Conservation (phyloP, 2,329 filamentous ascomycete genomes). For the Fusarium chlamydosporum region DNA sequence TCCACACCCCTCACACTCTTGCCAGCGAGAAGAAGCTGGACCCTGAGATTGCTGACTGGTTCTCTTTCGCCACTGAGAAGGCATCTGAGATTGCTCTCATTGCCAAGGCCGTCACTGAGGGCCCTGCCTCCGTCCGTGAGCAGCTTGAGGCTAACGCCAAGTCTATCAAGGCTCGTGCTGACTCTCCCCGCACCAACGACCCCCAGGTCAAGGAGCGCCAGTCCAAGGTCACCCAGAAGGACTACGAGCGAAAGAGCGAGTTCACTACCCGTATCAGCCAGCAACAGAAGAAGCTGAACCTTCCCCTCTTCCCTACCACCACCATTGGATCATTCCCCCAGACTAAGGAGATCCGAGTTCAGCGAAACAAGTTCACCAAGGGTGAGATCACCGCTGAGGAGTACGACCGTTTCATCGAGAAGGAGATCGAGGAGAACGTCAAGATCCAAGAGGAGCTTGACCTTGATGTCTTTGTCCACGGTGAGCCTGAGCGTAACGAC, state of each 20-base stretch:
- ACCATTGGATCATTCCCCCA: constrained; percentile 99
- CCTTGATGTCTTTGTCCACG: constrained; percentile 97
- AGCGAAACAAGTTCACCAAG: constrained; percentile 99
- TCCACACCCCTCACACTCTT: constrained; percentile 98
- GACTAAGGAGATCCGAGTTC: constrained; percentile 97
- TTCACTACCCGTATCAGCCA: constrained; percentile 88
- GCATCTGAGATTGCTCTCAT: constrained; percentile 89
- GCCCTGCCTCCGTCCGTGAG: constrained; percentile 85
- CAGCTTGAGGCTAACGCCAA: constrained; percentile 98
- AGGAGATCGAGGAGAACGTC: constrained; percentile 96
- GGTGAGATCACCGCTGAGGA: constrained; percentile 90
- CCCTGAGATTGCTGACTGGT: constrained; percentile 94
- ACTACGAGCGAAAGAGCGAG: constrained; percentile 93
- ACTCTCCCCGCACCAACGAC: constrained; percentile 96
- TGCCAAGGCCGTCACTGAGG: constrained; percentile 96
- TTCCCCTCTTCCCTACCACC: constrained; percentile 98
- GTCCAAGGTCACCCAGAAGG: constrained; percentile 82
- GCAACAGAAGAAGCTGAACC: constrained; percentile 92
- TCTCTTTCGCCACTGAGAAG: constrained; percentile 98
- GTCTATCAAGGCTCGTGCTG: constrained; percentile 90
- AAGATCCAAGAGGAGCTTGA: constrained; percentile 98
- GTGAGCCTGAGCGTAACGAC: constrained; percentile 99
- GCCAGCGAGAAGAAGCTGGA: constrained; percentile 99
- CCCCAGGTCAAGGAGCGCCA: constrained; percentile 97
- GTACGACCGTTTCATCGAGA: constrained; percentile 99